Base-by-base conservation (phyloP, 129 eudicot species). In the Deinandra increscens region DNA sequence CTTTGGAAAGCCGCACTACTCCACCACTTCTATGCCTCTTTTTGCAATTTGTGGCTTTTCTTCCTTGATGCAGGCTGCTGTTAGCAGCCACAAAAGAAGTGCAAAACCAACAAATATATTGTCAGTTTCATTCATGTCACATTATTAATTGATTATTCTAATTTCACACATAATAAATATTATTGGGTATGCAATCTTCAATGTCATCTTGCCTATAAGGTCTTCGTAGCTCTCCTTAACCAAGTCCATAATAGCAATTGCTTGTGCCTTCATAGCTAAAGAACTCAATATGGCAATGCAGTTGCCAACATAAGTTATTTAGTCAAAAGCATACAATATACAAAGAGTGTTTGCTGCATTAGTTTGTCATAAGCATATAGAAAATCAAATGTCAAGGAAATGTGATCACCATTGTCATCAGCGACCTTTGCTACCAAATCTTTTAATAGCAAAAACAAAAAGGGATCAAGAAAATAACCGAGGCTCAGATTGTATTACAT, bases 21-120 rank as follows among this genome's bases (percentile, higher is more conserved):
- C 88, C 50, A 50, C 80, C 41, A 86, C 53, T 60, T 83, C 83
- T 18, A 84, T 86, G 34, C 86, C 93, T 54, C 81, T 69, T 70
- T 67, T 81, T 6, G 93, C 89, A 34, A 84, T 75, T 60, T 81
- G 82, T 53, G 88, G 86, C 80, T 86, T 78, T 55, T 86, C 91
- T 13, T 83, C 78, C 68, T 87, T 87, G 56, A 87, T 87, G 81
- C 94, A 78, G 5, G 94, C 87, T n/a, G 94, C 86, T 64, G 93
- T 86, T 46, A 86, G 71, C 19, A 86, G 77, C 89, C 91, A 86
- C 20, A 86, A 60, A 8, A 86, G 80, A 70, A 86, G 86, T 86
- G 73, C 82, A 75, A 38, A 55, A 61, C 49, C 63, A 13, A 23
- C 44, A 29, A 66, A 15, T 6, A 51, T 19, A 18, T 50, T 31